phyloP scores from a whole-genome alignment of 805 yeast genomes.

The Pichia californica region DNA sequence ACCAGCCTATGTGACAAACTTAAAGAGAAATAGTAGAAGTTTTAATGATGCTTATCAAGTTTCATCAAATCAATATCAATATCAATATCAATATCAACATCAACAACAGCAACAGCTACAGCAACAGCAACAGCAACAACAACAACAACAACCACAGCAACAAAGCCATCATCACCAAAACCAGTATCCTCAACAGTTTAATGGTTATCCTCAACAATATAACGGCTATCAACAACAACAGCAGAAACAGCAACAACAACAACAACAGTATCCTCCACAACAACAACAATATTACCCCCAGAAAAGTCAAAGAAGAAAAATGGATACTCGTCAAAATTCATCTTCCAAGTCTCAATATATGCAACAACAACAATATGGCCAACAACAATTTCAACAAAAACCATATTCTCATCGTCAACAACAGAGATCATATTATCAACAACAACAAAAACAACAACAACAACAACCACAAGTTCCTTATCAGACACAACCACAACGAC shows the following conservation, averaged over 20 bases:
- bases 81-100: background rate
- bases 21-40: background rate
- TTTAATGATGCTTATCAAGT: background rate
- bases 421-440: background rate
- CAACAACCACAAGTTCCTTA: background rate
- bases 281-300: background rate
- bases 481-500: background rate
- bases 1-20: conserved; percentile 1
- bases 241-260: background rate
- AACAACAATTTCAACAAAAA: too few species aligned
- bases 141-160: background rate
- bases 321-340: background rate
- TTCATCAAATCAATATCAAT: background rate
- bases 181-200: background rate
- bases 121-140: background rate
- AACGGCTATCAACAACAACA: background rate
- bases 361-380: background rate
- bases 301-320: background rate
- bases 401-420: background rate
- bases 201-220: background rate
- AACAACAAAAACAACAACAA: background rate
- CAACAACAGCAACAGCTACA: background rate
- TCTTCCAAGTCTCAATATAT: background rate
- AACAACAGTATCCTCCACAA: background rate
- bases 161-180: background rate